These are phyloP conservation scores for Trichoderma cornu-damae DNA, from an alignment of 2,329 filamentous ascomycete species.

Conservation along the genomic window DNA sequence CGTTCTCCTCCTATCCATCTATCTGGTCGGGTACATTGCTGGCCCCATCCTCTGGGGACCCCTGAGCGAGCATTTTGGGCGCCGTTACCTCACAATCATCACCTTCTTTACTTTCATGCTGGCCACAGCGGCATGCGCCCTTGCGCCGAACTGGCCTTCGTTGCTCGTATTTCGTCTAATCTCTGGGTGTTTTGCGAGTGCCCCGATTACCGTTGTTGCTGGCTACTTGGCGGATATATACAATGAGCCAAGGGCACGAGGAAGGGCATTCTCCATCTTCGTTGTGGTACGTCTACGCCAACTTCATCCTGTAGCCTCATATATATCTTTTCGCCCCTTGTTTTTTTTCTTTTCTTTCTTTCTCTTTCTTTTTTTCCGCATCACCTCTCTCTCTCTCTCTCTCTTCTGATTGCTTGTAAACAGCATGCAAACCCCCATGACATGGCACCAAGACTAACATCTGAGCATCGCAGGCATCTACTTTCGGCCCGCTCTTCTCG, in stretches of 20 bases:
- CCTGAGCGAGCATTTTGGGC: slow-evolving; percentile 59
- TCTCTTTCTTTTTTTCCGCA: no score
- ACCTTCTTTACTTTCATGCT: slow-evolving; percentile 46
- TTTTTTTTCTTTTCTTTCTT: no score
- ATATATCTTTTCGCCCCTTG: no score
- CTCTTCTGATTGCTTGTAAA: no score
- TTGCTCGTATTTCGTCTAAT: slow-evolving; percentile 53
- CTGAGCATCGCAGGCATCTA: slow-evolving; percentile 48
- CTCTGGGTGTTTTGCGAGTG: slow-evolving; percentile 49
- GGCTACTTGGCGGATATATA: slow-evolving; percentile 65
- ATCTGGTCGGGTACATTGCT: slow-evolving; percentile 58
- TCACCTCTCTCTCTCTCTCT: no score
- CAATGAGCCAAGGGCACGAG: slow-evolving; percentile 45
- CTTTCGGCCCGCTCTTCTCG: slow-evolving; percentile 60
- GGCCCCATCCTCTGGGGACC: slow-evolving; percentile 60
- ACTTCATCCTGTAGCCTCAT: neutral
- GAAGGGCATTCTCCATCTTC: slow-evolving; percentile 58
- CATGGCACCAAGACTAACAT: neutral
- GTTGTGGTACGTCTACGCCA: slow-evolving; percentile 46
- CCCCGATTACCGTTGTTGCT: slow-evolving; percentile 57
- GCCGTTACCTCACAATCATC: slow-evolving; percentile 42
- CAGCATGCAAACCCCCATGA: no score
- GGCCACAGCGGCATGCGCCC: slow-evolving; percentile 52
- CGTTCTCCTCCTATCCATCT: slow-evolving; percentile 57
- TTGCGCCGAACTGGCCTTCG: slow-evolving; percentile 48